Evolutionary conservation across 2,329 filamentous ascomycete species (phyloP).

Genomic region (Trichoderma sp.): DNA sequence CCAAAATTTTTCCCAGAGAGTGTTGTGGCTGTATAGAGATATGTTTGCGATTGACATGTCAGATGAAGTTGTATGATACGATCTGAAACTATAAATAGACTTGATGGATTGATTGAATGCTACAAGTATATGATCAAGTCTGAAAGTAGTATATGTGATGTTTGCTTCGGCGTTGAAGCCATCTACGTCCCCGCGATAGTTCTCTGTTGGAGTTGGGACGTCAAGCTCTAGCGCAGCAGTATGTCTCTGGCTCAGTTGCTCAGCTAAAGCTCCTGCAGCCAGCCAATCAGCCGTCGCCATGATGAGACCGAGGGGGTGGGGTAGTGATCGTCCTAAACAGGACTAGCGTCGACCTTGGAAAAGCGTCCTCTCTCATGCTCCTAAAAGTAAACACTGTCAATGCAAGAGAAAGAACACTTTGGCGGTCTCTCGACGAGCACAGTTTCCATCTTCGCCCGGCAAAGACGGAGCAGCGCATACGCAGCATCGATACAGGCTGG

Average conservation of each 20-base stretch:
- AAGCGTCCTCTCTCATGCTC: constrained; percentile 25
- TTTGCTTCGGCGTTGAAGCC: background rate
- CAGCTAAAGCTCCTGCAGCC: background rate
- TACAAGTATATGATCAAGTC: background rate
- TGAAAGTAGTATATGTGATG: background rate
- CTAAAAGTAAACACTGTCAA: constrained; percentile 28
- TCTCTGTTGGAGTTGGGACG: background rate
- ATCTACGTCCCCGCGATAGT: background rate
- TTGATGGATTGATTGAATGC: background rate
- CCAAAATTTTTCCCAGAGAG: background rate
- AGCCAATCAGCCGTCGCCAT: constrained; percentile 20
- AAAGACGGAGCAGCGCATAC: constrained; percentile 14
- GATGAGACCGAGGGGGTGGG: constrained; percentile 28
- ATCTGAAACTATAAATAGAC: no score
- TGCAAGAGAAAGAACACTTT: constrained; percentile 15
- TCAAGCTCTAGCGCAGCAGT: background rate
- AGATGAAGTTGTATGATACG: no score
- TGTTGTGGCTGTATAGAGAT: no score
- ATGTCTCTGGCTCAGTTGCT: background rate
- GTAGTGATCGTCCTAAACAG: background rate
- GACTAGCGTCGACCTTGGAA: constrained; percentile 23
- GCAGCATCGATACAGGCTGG: constrained; percentile 12
- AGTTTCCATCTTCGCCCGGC: background rate
- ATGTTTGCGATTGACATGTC: no score
- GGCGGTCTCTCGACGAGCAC: constrained; percentile 17